phyloP scores from a whole-genome alignment of 345 rosid genomes.

The Lenwebbia sp. region DNA sequence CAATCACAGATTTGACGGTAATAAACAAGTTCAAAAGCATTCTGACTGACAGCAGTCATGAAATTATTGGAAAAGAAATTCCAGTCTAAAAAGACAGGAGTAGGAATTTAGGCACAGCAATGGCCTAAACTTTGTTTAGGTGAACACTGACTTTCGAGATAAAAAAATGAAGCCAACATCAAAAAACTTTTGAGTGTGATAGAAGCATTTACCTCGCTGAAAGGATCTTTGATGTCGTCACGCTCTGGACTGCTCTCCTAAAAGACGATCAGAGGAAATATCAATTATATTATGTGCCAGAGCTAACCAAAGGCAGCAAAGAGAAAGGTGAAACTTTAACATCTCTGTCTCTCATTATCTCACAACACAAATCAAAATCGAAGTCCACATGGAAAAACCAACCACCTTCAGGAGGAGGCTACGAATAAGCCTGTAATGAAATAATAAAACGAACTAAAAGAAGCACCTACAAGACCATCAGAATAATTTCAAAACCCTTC shows the following conservation, averaged over 20 bases:
- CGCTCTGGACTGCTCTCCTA: slow-evolving; percentile 92
- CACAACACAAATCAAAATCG: background rate
- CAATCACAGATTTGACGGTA: background rate
- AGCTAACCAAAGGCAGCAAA: background rate
- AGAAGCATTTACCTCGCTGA: slow-evolving; percentile 55
- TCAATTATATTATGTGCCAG: background rate
- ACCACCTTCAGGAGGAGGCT: background rate
- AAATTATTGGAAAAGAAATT: background rate
- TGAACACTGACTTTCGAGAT: background rate
- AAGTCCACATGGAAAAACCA: background rate
- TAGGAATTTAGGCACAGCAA: background rate
- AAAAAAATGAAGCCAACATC: background rate
- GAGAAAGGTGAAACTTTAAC: background rate
- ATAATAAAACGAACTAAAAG: background rate
- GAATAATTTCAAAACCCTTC: background rate
- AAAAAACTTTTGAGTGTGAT: background rate
- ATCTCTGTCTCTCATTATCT: background rate
- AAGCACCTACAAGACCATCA: background rate
- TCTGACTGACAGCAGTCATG: background rate
- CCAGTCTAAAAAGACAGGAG: background rate
- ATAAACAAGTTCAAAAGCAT: background rate
- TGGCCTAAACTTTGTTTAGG: background rate
- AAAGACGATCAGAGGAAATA: background rate
- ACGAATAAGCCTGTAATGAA: background rate
- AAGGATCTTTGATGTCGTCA: slow-evolving; percentile 87